These are phyloP conservation scores for Trametes elegans DNA, from an alignment of 768 basidiomycete genomes.

Conservation along the genomic window DNA sequence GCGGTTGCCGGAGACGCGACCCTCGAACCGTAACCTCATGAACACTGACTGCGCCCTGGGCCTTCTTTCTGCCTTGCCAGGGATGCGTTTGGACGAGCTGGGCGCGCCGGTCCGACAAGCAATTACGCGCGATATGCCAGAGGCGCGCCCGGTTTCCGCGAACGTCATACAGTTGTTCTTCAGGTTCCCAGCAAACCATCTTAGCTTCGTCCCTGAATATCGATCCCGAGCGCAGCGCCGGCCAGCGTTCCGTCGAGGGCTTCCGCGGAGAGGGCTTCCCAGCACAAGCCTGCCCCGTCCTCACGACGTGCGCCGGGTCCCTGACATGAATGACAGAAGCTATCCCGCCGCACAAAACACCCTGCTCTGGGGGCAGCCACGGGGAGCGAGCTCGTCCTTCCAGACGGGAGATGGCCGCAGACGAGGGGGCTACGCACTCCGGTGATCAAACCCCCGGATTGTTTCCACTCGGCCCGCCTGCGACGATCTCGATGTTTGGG, in stretches of 20 bases:
- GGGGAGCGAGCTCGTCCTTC: too few species aligned
- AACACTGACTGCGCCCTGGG: not conserved
- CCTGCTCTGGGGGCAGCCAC: too few species aligned
- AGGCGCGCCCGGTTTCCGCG: too few species aligned
- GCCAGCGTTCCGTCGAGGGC: too few species aligned
- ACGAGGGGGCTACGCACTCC: not conserved
- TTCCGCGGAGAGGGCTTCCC: too few species aligned
- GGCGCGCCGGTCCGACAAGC: too few species aligned
- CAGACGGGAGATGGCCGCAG: not conserved
- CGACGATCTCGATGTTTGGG: slow-evolving; percentile 3
- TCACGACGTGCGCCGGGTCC: not conserved
- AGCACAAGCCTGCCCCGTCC: not conserved
- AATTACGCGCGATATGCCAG: too few species aligned
- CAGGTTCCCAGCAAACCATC: too few species aligned
- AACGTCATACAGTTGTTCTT: too few species aligned
- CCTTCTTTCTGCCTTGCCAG: not conserved
- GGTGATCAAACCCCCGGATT: slow-evolving; percentile 8
- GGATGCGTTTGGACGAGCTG: not conserved
- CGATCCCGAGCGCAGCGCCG: too few species aligned
- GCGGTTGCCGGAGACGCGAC: not conserved
- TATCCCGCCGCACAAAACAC: not conserved
- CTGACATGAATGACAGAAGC: not conserved
- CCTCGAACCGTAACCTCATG: not conserved
- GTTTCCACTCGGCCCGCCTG: not conserved
- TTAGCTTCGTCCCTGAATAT: too few species aligned